phyloP scores from a whole-genome alignment of 225 moss, liverwort and hornwort genomes.

The Physcomitrellopsis africana region DNA sequence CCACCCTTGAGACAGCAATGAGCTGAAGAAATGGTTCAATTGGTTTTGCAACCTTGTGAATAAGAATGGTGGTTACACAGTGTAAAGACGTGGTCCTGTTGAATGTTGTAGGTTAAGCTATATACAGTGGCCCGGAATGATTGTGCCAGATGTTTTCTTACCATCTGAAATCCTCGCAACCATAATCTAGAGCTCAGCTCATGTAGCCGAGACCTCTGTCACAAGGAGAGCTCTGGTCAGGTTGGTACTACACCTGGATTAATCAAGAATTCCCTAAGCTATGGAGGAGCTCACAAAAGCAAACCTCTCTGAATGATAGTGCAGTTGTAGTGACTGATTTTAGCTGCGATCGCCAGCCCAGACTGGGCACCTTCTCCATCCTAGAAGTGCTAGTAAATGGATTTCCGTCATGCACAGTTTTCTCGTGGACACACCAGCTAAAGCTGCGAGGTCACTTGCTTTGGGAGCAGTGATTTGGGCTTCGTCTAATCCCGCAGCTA shows the following conservation, averaged over 20 bases:
- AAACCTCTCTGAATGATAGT: conserved; percentile 23
- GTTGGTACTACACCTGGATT: conserved; percentile 21
- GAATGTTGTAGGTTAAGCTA: conserved; percentile 20
- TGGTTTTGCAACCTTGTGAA: conserved; percentile 22
- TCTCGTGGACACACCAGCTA: conserved; percentile 42
- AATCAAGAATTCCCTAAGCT: conserved; percentile 34
- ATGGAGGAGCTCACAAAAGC: conserved; percentile 36
- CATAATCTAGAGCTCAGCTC: conserved; percentile 2
- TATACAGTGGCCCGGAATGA: conserved; percentile 31
- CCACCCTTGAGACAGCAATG: neutral
- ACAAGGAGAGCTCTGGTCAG: conserved; percentile 7
- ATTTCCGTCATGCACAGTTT: conserved; percentile 39
- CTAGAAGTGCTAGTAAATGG: conserved; percentile 42
- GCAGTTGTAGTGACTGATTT: neutral
- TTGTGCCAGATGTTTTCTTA: conserved; percentile 13
- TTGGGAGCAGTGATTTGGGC: conserved; percentile 45
- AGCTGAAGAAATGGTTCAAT: conserved; percentile 20
- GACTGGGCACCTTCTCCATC: conserved; percentile 32
- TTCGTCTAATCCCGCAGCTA: conserved; percentile 50
- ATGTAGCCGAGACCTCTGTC: neutral
- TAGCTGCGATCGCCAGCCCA: conserved; percentile 13
- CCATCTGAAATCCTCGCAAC: conserved; percentile 28
- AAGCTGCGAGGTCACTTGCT: conserved; percentile 40
- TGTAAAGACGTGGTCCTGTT: conserved; percentile 16
- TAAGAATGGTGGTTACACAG: conserved; percentile 25